Conservation (phyloP, 352 stramenopile species). For the Globisporangium alternatum region DNA sequence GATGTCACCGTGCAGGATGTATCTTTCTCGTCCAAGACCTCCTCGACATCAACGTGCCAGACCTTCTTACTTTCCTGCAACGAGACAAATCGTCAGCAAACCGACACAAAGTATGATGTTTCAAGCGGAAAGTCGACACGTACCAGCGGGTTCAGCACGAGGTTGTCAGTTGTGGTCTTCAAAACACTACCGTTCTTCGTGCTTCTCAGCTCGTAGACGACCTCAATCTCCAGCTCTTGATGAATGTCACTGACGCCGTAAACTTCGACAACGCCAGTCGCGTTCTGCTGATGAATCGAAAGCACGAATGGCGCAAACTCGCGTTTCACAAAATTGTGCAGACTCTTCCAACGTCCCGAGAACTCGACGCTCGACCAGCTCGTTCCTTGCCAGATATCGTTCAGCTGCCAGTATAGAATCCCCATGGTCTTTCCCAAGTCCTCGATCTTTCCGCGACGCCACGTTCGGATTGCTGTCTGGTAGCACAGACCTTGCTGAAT, state of each 20-base stretch:
- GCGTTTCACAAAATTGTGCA: slow-evolving; percentile 73
- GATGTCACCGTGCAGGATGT: slow-evolving; percentile 39
- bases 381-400: slow-evolving; percentile 86
- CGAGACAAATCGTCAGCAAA: neutral
- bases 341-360: slow-evolving; percentile 73
- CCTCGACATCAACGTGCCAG: slow-evolving; percentile 25
- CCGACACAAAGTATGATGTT: neutral
- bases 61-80: slow-evolving; percentile 39
- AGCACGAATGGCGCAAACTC: slow-evolving; percentile 70
- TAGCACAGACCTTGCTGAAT: slow-evolving; percentile 81
- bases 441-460: slow-evolving; percentile 57
- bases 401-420: slow-evolving; percentile 87
- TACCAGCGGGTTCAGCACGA: slow-evolving; percentile 37
- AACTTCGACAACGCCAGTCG: slow-evolving; percentile 28
- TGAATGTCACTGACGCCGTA: slow-evolving; percentile 51
- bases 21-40: slow-evolving; percentile 28
- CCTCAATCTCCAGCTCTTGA: slow-evolving; percentile 25
- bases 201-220: slow-evolving; percentile 46
- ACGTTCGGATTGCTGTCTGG: slow-evolving; percentile 67
- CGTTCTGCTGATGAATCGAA: slow-evolving; percentile 29
- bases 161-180: slow-evolving; percentile 29
- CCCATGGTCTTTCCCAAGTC: slow-evolving; percentile 63
- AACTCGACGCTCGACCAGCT: slow-evolving; percentile 88
- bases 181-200: slow-evolving; percentile 39
- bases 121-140: slow-evolving; percentile 6